Base-by-base conservation (phyloP, 495 filamentous ascomycete species). In the Podospora sp. region DNA sequence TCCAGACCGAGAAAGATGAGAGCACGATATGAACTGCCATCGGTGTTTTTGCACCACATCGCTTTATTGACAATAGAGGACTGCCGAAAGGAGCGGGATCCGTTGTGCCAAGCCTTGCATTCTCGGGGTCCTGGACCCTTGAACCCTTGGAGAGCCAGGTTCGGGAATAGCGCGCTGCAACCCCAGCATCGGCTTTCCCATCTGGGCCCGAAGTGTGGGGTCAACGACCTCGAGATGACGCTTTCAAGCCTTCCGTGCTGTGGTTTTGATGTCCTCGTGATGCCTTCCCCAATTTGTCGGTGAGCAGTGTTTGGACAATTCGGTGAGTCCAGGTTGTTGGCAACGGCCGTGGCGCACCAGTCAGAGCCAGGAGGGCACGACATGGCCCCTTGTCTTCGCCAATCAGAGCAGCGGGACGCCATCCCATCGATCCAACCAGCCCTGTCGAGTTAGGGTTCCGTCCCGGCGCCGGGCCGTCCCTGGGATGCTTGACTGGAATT, bases 61-160 rank as follows among this genome's bases (percentile, higher is more conserved):
- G n/a, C n/a, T n/a, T n/a, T n/a, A n/a, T n/a, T n/a, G n/a, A n/a
- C n/a, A n/a, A 46, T 6, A 55, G 52, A 11, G 8, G 52, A n/a
- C 21, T 26, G 18, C 26, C 62, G 62, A 63, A 27, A 16, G 49
- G 22, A 36, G 53, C 62, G 49, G 62, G 62, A 49, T 25, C 36
- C 29, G 40, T 36, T 20, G 46, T 35, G 62, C 62, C 62, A 63
- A 63, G 62, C 62, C 20, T 18, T 16, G 26, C 24, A 53, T 35
- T 60, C 57, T 26, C 52, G 22, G 62, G 62, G 62, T 63, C 62
- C 50, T 25, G 50, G 50, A 63, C 62, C 62, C 62, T 63, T 21
- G 46, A 35, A 7, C 33, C 36, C 57, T 59, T 59, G 57, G 33
- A 33, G 57, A 27, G 18, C 20, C 16, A 24, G n/a, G 24, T 63